Conservation (phyloP, 148 eudicot genomes). For the Dysphania ambrosioides region DNA sequence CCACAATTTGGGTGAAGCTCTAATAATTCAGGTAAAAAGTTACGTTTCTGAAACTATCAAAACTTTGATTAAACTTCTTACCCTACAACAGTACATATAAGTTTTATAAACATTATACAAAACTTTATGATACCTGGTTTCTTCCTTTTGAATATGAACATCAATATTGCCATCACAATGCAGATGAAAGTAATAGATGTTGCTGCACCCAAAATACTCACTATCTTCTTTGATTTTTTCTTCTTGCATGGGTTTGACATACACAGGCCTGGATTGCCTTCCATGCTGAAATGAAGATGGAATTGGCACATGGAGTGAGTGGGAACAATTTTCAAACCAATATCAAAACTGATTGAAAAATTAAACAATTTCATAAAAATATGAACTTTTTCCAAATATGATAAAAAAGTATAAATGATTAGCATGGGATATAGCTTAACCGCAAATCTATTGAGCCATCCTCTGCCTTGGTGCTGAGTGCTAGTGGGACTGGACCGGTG, state of each 20-base stretch:
- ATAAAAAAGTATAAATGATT: background rate
- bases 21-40: too few species aligned
- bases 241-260: background rate
- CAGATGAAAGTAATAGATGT: background rate
- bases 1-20: too few species aligned
- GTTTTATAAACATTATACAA: too few species aligned
- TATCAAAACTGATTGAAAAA: too few species aligned
- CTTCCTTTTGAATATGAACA: background rate
- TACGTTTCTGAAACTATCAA: too few species aligned
- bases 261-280: slow-evolving; percentile 9
- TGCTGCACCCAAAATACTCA: background rate
- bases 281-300: background rate
- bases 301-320: background rate
- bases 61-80: too few species aligned
- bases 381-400: too few species aligned
- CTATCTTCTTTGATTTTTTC: slow-evolving; percentile 4
- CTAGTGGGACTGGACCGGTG: slow-evolving; percentile 12
- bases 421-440: background rate
- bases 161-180: background rate
- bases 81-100: too few species aligned
- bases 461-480: background rate
- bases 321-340: too few species aligned
- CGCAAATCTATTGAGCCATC: background rate
- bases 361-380: too few species aligned
- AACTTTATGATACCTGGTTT: background rate